Evolutionary conservation across 2,329 filamentous ascomycete species (phyloP).

Genomic region (Venturia nashicola): DNA sequence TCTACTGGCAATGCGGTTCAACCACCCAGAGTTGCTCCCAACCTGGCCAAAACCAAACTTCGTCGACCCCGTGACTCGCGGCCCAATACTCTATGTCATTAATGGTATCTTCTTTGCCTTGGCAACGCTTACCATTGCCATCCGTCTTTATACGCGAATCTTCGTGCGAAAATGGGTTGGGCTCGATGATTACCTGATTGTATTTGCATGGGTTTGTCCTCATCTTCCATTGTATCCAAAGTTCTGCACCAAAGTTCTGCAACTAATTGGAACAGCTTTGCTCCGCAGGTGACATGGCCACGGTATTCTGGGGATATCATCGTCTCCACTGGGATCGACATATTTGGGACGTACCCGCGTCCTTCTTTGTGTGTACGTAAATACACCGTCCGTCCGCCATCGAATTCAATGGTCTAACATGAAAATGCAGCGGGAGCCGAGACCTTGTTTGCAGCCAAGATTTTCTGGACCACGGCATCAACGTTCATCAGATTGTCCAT

Average conservation of each 20-base stretch:
- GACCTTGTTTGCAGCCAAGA: slow-evolving; percentile 20
- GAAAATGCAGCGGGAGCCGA: neutral
- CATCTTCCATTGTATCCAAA: neutral
- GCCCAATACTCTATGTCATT: neutral
- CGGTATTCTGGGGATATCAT: neutral
- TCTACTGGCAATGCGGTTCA: neutral
- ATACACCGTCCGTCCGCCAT: neutral
- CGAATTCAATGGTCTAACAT: neutral
- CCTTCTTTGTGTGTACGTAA: neutral
- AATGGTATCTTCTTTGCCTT: neutral
- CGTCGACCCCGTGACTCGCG: neutral
- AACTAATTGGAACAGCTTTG: neutral
- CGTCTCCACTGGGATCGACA: slow-evolving; percentile 9
- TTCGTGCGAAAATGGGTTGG: slow-evolving; percentile 7
- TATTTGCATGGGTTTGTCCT: neutral
- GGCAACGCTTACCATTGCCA: neutral
- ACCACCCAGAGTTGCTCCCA: neutral
- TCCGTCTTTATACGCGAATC: neutral
- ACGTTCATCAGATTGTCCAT: slow-evolving; percentile 32
- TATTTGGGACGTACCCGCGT: slow-evolving; percentile 7
- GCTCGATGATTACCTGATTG: slow-evolving; percentile 1
- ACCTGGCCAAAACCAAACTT: slow-evolving; percentile 6
- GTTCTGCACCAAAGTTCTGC: neutral
- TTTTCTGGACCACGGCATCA: slow-evolving; percentile 28
- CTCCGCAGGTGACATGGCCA: neutral